phyloP scores from a whole-genome alignment of 2,329 filamentous ascomycete species.

The Balansia obtecta region DNA sequence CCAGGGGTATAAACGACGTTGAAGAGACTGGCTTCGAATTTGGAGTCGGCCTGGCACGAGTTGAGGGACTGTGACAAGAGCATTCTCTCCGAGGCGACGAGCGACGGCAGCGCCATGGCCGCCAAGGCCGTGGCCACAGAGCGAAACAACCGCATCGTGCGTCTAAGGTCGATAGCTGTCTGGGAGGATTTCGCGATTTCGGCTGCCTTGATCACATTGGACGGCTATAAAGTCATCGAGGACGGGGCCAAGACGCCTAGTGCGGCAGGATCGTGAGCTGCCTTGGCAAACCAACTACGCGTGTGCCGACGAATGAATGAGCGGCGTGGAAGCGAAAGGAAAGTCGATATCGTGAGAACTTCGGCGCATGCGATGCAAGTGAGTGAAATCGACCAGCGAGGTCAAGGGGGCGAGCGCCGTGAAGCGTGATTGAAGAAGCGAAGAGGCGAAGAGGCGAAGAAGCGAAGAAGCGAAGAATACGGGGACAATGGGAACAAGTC shows the following conservation, averaged over 20 bases:
- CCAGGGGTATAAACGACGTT: constrained; percentile 61
- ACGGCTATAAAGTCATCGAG: not conserved
- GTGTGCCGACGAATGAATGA: not conserved
- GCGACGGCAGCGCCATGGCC: constrained; percentile 5
- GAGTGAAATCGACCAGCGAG: not conserved
- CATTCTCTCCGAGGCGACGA: constrained; percentile 5
- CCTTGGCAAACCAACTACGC: not conserved
- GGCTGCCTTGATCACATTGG: too few relatives aligned
- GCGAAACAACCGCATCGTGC: constrained; percentile 4
- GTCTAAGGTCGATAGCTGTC: too few relatives aligned
- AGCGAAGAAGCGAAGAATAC: not conserved
- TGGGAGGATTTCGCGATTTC: too few relatives aligned
- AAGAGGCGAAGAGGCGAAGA: not conserved
- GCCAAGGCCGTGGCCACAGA: constrained; percentile 1
- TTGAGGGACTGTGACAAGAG: constrained; percentile 53
- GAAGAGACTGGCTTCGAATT: constrained; percentile 74
- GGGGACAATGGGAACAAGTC: not conserved
- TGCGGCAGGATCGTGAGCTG: not conserved
- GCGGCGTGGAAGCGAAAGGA: not conserved
- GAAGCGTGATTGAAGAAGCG: not conserved
- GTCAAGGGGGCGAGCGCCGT: not conserved
- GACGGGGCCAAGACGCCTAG: not conserved
- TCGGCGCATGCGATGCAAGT: not conserved
- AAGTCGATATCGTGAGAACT: not conserved
- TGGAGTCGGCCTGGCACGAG: constrained; percentile 65